Evolutionary conservation across 176 grass and related monocot genomes (phyloP), one percentile per base, ranked within the genome.

Genomic region (Carex myosuroides): DNA sequence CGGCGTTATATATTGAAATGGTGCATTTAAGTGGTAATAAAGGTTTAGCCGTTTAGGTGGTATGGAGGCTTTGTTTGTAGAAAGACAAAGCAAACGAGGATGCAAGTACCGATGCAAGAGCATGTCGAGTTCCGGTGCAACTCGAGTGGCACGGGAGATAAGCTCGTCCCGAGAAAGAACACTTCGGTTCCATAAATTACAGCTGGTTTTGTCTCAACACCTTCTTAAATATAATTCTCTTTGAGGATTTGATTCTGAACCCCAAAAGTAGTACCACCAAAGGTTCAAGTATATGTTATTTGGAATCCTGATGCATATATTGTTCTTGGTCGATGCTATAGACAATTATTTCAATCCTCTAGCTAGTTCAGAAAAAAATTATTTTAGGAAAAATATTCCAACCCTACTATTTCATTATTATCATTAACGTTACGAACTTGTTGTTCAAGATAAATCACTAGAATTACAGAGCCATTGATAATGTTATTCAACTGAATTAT

Each of bases 131-230:
- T 82, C 80, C 80, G 54, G 61, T 82, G 80, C 61, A 64, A 82
- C 61, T 82, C 80, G n/a, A 85, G 84, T 64, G 59, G 12, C 14
- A 76, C 3, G 69, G 69, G 37, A 72, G 39, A 48, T 46, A 53
- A 75, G 46, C 72, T 54, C 54, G 46, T 55, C 73, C 50, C 73
- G 73, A 56, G 73, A 77, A 77, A 77, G 73, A 8, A 8, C 52
- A 24, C 73, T 57, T 85, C 55, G 84, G 32, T 74, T 37, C 13
- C 58, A 32, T 65, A 79, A 85, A 21, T 65, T 78, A 21, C 84
- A 79, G 84, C 84, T 85, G 84, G 37, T 48, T 66, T 37, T 74
- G 84, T 85, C 84, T 85, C 84, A 56, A 6, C 5, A 39, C 6
- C 12, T 74, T 1, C 20, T 54, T 55, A 29, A 55, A 17, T 68